Base-by-base conservation (phyloP, 371 early-diverging fungal genomes). In the Caulochytrium protostelioides region DNA sequence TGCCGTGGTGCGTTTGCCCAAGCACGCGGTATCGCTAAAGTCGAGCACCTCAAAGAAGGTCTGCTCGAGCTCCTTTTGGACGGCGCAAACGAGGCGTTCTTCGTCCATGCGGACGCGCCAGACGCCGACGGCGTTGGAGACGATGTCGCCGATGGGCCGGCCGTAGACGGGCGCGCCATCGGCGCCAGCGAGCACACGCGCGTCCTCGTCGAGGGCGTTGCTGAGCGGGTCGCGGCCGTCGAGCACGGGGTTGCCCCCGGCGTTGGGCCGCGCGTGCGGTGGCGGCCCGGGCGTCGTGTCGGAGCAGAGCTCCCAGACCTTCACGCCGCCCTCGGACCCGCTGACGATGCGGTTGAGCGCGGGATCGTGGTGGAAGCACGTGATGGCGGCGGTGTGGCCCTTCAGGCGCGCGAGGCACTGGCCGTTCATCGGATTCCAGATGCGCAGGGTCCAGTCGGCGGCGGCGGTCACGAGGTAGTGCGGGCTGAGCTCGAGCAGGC, bases 41-140 rank as follows among this genome's bases (percentile, higher is more conserved):
- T 72, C 71, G 35, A 73, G 50, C n/a, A 75, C 69, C 35, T 72
- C 74, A 50, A 75, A 65, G 48, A 56, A 70, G 0, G 73, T 70
- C 12, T 53, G 41, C 0, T 50, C 57, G 2, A 48, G 46, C 25
- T 60, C 68, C 43, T 72, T 62, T 52, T 82, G 76, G 6, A 85
- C 74, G 0, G 87, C 90, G 1, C 76, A 74, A 0, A 91, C 82
- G 40, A 90, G 76, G 13, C 79, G 56, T 6, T 72, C 62, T 32
- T 79, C 74, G 46, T 86, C 79, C 65, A 85, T 82, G 16, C 70
- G 55, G 13, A 91, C 86, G 47, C 85, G 68, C 87, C 97, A 98
- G 4, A 94, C 86, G 13, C 89, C 77, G 12, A 63, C 54, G 3
- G 54, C 48, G 30, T 59, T 6, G 33, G 35, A 32, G 6, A 62